Base-by-base conservation (phyloP, 2,329 filamentous ascomycete species). In the Pseudocercospora cruenta region DNA sequence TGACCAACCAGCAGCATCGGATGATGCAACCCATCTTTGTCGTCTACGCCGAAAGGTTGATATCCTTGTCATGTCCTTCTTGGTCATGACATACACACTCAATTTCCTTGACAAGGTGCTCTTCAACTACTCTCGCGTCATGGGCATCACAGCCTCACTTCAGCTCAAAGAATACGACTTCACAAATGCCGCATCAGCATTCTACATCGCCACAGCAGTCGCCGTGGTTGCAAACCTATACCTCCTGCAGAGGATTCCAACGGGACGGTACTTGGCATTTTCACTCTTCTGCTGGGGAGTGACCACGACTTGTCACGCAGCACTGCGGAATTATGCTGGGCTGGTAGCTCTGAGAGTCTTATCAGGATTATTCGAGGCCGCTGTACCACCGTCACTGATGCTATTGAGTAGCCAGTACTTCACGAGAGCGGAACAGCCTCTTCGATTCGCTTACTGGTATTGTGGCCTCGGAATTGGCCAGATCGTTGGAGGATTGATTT, bases 91-190 rank as follows among this genome's bases (percentile, higher is more conserved):
- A 72, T 89, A 89, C 72, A 84, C 84, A 12, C 81, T 88, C 78
- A 86, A 89, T 71, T 88, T 88, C 70, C 79, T 89, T 49, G 87
- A 89, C 79, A 90, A 90, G 77, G 85, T 89, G 65, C 83, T 86
- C 31, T 82, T 89, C 58, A 89, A 89, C 71, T 90, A 90, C 72
- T 87, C 87, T 19, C 86, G 85, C 66, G 87, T 91, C 60, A 91
- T 90, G 88, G 87, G 87, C 2, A 74, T 91, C 7, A 79, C 77
- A 22, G 76, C 82, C 59, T 86, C 89, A 64, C 80, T 88, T 6
- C 78, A 83, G 0, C 81, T 90, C 57, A 74, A 77, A 12, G 85
- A 84, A 19, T 88, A 90, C 66, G 82, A 90, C 58, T 90, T 90
- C 74, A 86, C 85, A 57, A 87, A 87, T 76, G 76, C 87, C 19